These are phyloP conservation scores for Adansonia grandidieri DNA, from an alignment of 441 rosid species.

Conservation along the genomic window DNA sequence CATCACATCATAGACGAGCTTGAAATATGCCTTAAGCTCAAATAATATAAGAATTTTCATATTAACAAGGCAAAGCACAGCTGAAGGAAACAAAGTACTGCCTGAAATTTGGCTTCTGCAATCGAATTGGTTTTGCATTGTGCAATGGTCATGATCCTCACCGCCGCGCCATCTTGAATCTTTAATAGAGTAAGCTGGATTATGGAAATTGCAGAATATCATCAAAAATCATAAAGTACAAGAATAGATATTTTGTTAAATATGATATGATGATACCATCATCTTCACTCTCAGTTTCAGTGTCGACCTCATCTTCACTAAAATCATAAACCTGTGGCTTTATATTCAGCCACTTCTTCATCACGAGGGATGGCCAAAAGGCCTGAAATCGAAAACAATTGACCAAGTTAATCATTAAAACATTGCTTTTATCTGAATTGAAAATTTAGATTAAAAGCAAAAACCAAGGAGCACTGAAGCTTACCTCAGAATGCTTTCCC, in stretches of 20 bases:
- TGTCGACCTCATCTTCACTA: slow-evolving; percentile 91
- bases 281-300: slow-evolving; percentile 94
- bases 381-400: slow-evolving; percentile 50
- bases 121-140: slow-evolving; percentile 39
- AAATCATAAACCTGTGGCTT: slow-evolving; percentile 80
- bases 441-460: slow-evolving; percentile 6
- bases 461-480: slow-evolving; percentile 20
- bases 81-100: slow-evolving; percentile 31
- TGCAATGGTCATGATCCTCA: slow-evolving; percentile 41
- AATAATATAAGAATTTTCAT: no score
- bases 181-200: slow-evolving; percentile 65
- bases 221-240: background rate
- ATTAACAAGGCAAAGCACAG: no score
- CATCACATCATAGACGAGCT: no score
- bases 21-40: no score
- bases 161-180: slow-evolving; percentile 39
- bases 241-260: background rate
- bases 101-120: slow-evolving; percentile 61
- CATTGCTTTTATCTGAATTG: background rate
- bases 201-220: slow-evolving; percentile 26
- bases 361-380: slow-evolving; percentile 93
- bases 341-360: slow-evolving; percentile 98
- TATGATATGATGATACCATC: slow-evolving; percentile 55
- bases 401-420: slow-evolving; percentile 25
- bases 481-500: slow-evolving; percentile 67